Conservation (phyloP, 257 asterid species). For the Solanum tarapatanum region DNA sequence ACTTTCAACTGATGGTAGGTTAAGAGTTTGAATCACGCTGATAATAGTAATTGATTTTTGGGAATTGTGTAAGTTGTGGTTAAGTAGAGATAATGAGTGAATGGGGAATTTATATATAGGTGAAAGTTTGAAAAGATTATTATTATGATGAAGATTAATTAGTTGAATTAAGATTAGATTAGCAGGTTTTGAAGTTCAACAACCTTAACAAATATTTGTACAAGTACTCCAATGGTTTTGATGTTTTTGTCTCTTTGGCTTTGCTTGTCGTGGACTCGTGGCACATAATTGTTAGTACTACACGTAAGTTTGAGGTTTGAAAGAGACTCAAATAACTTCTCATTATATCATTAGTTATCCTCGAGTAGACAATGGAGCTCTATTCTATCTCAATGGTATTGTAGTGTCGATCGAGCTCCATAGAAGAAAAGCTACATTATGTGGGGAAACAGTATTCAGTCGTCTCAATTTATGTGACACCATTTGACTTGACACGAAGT, state of each 20-base stretch:
- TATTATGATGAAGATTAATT: neutral
- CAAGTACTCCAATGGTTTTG: neutral
- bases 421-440: neutral
- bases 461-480: neutral
- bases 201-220: constrained; percentile 35
- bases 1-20: neutral
- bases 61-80: neutral
- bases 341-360: too few relatives aligned
- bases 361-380: neutral
- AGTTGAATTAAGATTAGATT: neutral
- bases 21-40: neutral
- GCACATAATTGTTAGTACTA: neutral
- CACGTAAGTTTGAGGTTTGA: neutral
- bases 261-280: neutral
- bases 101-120: constrained; percentile 13
- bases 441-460: neutral
- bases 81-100: neutral
- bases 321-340: neutral
- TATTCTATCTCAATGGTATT: neutral
- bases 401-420: neutral
- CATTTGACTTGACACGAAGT: neutral
- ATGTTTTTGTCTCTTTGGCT: neutral
- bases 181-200: constrained; percentile 38
- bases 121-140: neutral
- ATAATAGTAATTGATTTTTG: neutral